Conservation (phyloP, 1,284 basidiomycete genomes). For the Abortiporus biennis region DNA sequence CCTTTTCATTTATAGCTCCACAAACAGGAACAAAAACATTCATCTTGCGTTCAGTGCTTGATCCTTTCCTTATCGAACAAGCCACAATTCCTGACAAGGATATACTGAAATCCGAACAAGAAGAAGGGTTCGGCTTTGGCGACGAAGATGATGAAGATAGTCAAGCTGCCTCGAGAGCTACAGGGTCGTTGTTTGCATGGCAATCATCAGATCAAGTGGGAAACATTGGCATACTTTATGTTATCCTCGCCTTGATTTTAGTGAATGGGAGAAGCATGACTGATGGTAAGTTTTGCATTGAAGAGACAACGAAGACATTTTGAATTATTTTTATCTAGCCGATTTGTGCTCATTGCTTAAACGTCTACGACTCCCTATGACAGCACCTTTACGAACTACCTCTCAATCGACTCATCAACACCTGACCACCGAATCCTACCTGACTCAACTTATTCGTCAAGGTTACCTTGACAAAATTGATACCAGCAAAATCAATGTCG, state of each 20-base stretch:
- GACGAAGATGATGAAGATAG: slow-evolving; percentile 35
- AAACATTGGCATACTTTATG: slow-evolving; percentile 57
- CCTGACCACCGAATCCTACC: slow-evolving; percentile 49
- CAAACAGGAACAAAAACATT: slow-evolving; percentile 63
- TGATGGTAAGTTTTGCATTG: slow-evolving; percentile 44
- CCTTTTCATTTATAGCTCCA: slow-evolving; percentile 31
- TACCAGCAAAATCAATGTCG: slow-evolving; percentile 28
- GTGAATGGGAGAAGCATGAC: slow-evolving; percentile 60
- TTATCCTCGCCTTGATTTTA: slow-evolving; percentile 66
- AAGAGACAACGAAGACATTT: neutral
- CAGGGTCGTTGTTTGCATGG: slow-evolving; percentile 69
- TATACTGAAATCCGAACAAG: slow-evolving; percentile 45
- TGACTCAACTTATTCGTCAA: slow-evolving; percentile 52
- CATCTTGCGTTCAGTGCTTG: slow-evolving; percentile 63
- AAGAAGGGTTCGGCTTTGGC: slow-evolving; percentile 40
- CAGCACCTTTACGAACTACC: slow-evolving; percentile 38
- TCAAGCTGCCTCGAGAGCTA: slow-evolving; percentile 30
- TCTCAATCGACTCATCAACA: slow-evolving; percentile 41
- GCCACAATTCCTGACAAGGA: slow-evolving; percentile 48
- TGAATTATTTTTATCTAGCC: slow-evolving; percentile 25
- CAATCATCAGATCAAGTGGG: slow-evolving; percentile 56
- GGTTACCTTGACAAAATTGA: slow-evolving; percentile 59
- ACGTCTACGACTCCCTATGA: slow-evolving; percentile 47
- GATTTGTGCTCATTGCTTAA: slow-evolving; percentile 60
- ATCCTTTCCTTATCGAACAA: slow-evolving; percentile 49